phyloP scores from a whole-genome alignment of 208 protist genomes.

The Crithidia brevicula region DNA sequence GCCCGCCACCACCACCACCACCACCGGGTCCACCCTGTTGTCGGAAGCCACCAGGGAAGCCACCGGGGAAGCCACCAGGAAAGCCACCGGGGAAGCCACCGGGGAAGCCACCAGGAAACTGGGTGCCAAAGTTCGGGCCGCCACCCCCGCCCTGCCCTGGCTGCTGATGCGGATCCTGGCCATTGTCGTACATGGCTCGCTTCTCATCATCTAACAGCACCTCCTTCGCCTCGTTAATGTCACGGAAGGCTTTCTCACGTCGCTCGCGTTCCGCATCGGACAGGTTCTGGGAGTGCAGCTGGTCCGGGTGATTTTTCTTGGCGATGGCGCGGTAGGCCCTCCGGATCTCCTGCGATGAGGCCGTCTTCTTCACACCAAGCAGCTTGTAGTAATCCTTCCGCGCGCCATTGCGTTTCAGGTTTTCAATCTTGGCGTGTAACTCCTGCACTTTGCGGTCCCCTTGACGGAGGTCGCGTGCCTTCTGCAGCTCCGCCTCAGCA shows the following conservation, averaged over 20 bases:
- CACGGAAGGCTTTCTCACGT: conserved; percentile 78
- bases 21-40: conserved; percentile 29
- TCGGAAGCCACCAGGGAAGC: conserved; percentile 35
- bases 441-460: conserved; percentile 39
- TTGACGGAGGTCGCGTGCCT: conserved; percentile 39
- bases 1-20: conserved; percentile 29
- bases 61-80: conserved; percentile 32
- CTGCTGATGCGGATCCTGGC: conserved; percentile 87
- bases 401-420: conserved; percentile 44
- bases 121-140: conserved; percentile 71
- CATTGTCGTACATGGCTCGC: conserved; percentile 86
- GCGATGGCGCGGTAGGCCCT: conserved; percentile 91
- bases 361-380: conserved; percentile 86
- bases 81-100: conserved; percentile 31
- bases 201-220: conserved; percentile 90
- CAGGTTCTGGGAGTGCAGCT: conserved; percentile 78
- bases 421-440: conserved; percentile 59
- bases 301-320: conserved; percentile 90
- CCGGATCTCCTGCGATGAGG: conserved; percentile 80
- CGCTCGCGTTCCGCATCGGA: conserved; percentile 69
- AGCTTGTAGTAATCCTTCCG: conserved; percentile 95
- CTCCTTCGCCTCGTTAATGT: conserved; percentile 94
- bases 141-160: conserved; percentile 40
- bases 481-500: conserved; percentile 62
- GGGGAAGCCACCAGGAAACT: conserved; percentile 38